Base-by-base conservation (phyloP, 1,139 yeast genomes). In the Pichia sp. region DNA sequence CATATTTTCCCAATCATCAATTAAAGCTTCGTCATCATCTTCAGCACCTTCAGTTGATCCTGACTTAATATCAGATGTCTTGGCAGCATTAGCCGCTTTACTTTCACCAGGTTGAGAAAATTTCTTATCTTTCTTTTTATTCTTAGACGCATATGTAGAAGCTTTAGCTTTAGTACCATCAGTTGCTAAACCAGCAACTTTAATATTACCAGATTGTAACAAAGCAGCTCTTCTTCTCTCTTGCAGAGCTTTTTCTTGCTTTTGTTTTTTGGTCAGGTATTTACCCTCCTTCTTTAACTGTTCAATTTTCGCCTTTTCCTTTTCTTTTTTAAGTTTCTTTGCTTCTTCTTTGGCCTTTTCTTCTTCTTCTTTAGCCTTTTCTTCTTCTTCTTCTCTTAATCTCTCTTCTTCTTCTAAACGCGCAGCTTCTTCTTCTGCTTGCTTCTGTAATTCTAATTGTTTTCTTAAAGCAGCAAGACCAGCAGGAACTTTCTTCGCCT, bases 241-340 rank as follows among this genome's bases (percentile, higher is more conserved):
- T 60, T 82, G 80, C 40, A 82, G 67, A 48, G 82, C 86, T 71
- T 86, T 85, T 63, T 89, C 96, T 66, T 90, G 97, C 67, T 86
- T 87, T 71, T 92, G 98, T 64, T 90, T 92, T 71, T 87, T 92
- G 49, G 97, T 86, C 62, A 85, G 67, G 47, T 78, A 74, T 58
- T 84, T 92, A 60, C 99, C 99, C 66, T 90, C 96, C 26, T 96
- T 95, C 69, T 87, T 86, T 65, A 84, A 71, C 65, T 80, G 84
- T 58, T 83, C 92, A 57, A 74, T 80, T 71, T 83, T 78, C 60
- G 81, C 78, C 67, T 78, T 87, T 60, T 83, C 94, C 61, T 82
- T 92, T 60, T 87, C 96, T 64, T 80, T 87, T 70, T 82, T 86
- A 38, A 75, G 76, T 49, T 77, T 82, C 63, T 73, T 76, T 45